Evolutionary conservation across 176 grass and related monocot genomes (phyloP), one percentile per base, ranked within the genome.

Genomic region (Musa acuminata): DNA sequence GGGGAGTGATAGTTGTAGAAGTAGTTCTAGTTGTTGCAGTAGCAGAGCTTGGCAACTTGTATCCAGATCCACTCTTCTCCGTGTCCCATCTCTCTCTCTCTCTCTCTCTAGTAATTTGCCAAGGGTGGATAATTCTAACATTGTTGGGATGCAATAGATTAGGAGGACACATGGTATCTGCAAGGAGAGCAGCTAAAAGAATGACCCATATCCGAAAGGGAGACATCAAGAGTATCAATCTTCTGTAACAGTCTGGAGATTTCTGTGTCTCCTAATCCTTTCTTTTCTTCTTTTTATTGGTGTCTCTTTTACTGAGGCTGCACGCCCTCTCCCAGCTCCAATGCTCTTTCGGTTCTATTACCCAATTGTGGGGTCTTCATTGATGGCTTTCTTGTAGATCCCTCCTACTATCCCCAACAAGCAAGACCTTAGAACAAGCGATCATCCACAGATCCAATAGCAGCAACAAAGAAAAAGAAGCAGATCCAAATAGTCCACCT

Each of bases 261-360:
- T 43, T 80, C 35, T 43, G 0, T 55, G 13, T 16, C 9, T 60
- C 3, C n/a, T 13, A 60, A 17, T 60, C n/a, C 57, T 20, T n/a
- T 20, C 57, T 60, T n/a, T 63, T 84, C 57, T 74, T 76, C 72
- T 43, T 16, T 16, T 64, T 50, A 13, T 62, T n/a, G 73, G 73
- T 58, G 11, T 20, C 60, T 55, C 51, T 35, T 57, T 76, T 16
- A 85, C 91, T 74, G 86, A 78, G 90, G 94, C 87, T 85, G 77
- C 78, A 85, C 90, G 85, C 35, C 35, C 35, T 43, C 55, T 81
- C 63, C 83, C 80, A 80, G 75, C 73, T 74, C 80, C 89, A 84
- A 86, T 83, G 63, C 79, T 89, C 68, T 73, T 73, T 80, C 71
- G 77, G 80, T 84, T 88, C 91, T 91, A 90, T 88, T 87, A 71